Evolutionary conservation across 1,139 yeast species (phyloP), one percentile per base, ranked within the genome.

Genomic region (Ogataea hybrid): DNA sequence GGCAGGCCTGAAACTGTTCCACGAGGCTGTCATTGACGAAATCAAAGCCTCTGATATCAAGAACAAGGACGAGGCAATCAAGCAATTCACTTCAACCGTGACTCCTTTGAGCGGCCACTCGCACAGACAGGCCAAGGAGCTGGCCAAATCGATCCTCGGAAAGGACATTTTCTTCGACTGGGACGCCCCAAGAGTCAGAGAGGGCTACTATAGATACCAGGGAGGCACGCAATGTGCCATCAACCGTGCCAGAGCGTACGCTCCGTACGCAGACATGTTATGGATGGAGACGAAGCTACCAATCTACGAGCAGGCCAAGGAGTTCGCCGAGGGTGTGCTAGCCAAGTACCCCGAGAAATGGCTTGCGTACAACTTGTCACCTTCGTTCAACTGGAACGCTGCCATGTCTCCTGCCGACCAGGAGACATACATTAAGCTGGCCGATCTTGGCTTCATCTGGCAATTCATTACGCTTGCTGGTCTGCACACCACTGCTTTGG

Each of bases 221-320:
- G 97, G 97, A 63, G 97, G 97, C 61, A 88, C 96, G 49, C 92
- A 88, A 73, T 89, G 97, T 75, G 96, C 97, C 43, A 86, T 90
- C 48, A 90, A 88, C 84, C 84, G 98, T 68, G 97, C 96, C 54
- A 82, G 96, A 63, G 95, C 96, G 32, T 92, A 76, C 65, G 90
- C 96, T 46, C 97, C 97, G 53, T 90, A 84, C 68, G 89, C 95
- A 44, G 98, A 92, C 69, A 76, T 92, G 73, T 84, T 90, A 58
- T 92, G 98, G 98, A 90, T 92, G 97, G 97, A 92, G 74, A 85
- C 96, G 50, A 92, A 94, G 67, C 79, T 87, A 55, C 97, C 98
- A 57, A 96, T 89, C 67, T 90, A 77, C 70, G 77, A 73, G 48
- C 97, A 92, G 73, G 97, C 97, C 53, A 79, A 84, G 70, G 96